Conservation (phyloP, 1,139 yeast genomes). For the Protomyces arabidopsidicola region DNA sequence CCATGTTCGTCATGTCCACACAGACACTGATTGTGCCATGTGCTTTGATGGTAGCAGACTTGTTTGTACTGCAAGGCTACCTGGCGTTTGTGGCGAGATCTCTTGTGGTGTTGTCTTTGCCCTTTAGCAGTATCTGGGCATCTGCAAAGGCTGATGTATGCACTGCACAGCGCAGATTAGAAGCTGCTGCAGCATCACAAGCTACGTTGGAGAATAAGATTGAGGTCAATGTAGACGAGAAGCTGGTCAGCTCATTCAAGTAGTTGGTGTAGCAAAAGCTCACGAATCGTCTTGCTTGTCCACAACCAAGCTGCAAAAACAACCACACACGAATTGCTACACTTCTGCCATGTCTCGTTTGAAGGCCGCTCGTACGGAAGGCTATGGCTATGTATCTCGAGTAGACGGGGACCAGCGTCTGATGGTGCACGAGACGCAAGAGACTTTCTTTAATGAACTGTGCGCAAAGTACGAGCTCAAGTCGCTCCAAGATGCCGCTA, state of each 20-base stretch:
- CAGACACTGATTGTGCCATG: not conserved
- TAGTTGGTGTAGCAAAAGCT: not conserved
- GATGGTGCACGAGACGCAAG: conserved; percentile 28
- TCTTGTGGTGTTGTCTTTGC: not conserved
- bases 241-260: not conserved
- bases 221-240: not conserved
- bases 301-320: not conserved
- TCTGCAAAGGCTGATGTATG: not conserved
- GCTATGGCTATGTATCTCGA: conserved; percentile 33
- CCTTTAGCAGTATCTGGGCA: not conserved
- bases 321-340: not conserved
- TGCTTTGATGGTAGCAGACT: not conserved
- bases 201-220: not conserved
- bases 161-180: not conserved
- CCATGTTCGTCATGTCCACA: not conserved
- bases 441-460: conserved; percentile 29
- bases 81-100: not conserved
- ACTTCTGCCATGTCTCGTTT: not conserved
- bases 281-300: too few relatives aligned
- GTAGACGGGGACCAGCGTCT: conserved; percentile 31
- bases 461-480: conserved; percentile 1
- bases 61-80: not conserved
- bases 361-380: conserved; percentile 5
- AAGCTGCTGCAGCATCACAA: not conserved
- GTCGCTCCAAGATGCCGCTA: conserved; percentile 1